These are phyloP conservation scores for Cladosporium sp. DNA, from an alignment of 2,329 filamentous ascomycete genomes.

Conservation along the genomic window DNA sequence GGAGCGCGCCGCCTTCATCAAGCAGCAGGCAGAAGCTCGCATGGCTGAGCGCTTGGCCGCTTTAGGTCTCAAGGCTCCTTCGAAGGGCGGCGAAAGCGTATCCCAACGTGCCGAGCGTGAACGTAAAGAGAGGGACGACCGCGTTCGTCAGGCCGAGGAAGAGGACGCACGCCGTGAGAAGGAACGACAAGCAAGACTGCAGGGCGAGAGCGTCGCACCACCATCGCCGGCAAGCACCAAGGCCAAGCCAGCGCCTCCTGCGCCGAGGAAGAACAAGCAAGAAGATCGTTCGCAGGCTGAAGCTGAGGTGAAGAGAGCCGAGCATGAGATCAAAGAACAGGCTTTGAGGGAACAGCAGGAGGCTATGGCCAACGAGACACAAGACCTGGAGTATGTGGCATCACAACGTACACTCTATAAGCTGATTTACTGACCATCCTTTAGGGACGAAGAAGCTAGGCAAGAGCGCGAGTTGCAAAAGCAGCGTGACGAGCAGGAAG, in stretches of 20 bases:
- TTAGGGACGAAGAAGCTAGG: constrained; percentile 66
- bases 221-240: constrained; percentile 47
- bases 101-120: constrained; percentile 86
- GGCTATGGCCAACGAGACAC: constrained; percentile 68
- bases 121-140: constrained; percentile 78
- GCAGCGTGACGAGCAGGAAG: constrained; percentile 76
- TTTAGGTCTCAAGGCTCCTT: constrained; percentile 79
- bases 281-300: constrained; percentile 49
- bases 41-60: constrained; percentile 96
- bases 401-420: neutral
- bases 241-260: constrained; percentile 58
- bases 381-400: constrained; percentile 73
- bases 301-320: constrained; percentile 58
- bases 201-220: constrained; percentile 67
- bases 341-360: constrained; percentile 66
- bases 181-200: constrained; percentile 77
- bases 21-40: constrained; percentile 91
- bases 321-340: constrained; percentile 51
- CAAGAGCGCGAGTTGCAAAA: constrained; percentile 77
- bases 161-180: constrained; percentile 86
- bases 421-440: constrained; percentile 25
- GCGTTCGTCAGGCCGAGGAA: constrained; percentile 83
- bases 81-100: constrained; percentile 70
- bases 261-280: constrained; percentile 64
- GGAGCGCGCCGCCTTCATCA: constrained; percentile 91